Evolutionary conservation across 495 filamentous ascomycete genomes (phyloP).

Genomic region (Hyaloscypha bicolor): DNA sequence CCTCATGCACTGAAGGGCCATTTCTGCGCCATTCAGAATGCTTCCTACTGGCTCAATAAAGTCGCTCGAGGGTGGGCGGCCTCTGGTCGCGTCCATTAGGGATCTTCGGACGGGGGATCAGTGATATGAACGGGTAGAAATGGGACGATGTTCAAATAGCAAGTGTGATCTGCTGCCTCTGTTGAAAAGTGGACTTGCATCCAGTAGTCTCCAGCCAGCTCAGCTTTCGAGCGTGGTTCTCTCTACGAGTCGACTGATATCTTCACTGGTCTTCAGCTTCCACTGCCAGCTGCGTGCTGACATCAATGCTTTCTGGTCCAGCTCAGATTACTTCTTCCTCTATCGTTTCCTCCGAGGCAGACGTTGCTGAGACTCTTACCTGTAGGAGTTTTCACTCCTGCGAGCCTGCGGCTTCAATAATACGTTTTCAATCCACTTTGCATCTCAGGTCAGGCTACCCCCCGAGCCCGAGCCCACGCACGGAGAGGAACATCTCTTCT

Average conservation of each 20-base stretch:
- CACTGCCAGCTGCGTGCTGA: constrained; percentile 9
- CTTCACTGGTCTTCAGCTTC: not conserved
- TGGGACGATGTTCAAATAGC: constrained; percentile 2
- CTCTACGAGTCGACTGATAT: not conserved
- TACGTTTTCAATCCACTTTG: not conserved
- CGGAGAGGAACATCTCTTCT: not conserved
- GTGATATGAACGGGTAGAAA: not conserved
- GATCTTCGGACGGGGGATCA: constrained; percentile 4
- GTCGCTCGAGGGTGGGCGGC: constrained; percentile 1
- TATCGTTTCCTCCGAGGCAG: not conserved
- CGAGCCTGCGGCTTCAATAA: constrained; percentile 17
- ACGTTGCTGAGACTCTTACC: constrained; percentile 8
- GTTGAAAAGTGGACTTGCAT: constrained; percentile 8
- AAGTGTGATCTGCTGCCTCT: constrained; percentile 7
- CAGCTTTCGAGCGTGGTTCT: constrained; percentile 15
- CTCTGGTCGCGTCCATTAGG: constrained; percentile 8
- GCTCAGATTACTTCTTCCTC: constrained; percentile 2
- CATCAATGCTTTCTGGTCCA: constrained; percentile 16
- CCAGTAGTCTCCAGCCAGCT: constrained; percentile 20
- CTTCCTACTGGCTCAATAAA: constrained; percentile 12
- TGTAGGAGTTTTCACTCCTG: not conserved
- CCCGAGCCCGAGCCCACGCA: not conserved
- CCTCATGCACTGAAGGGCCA: constrained; percentile 11
- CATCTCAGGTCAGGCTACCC: constrained; percentile 9
- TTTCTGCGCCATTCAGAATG: not conserved